Conservation (phyloP, 345 rosid species). For the Noccaea bulbosa region DNA sequence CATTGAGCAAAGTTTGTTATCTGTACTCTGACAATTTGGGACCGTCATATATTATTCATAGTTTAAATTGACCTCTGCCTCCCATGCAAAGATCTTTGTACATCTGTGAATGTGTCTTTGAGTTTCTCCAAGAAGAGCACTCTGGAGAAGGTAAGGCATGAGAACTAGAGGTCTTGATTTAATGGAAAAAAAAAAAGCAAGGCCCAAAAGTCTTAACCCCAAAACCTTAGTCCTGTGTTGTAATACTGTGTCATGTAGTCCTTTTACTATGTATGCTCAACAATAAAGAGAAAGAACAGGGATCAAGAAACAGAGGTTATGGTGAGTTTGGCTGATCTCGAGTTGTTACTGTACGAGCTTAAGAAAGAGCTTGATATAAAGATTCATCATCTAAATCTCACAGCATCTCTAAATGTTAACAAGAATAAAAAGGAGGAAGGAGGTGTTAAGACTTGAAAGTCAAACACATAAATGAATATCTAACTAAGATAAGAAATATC, state of each 20-base stretch:
- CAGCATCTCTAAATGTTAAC: too few species aligned
- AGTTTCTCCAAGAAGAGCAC: background rate
- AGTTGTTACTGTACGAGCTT: background rate
- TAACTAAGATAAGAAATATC: slow-evolving; percentile 62
- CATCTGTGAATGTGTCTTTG: background rate
- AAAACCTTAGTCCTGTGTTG: too few species aligned
- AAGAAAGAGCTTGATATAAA: background rate
- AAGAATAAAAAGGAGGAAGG: too few species aligned
- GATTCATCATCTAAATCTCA: too few species aligned
- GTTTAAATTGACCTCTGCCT: slow-evolving; percentile 4
- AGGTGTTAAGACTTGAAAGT: too few species aligned
- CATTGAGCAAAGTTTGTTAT: slow-evolving; percentile 8
- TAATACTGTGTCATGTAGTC: background rate
- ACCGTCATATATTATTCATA: background rate
- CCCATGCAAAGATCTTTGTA: background rate
- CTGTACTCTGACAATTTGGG: background rate
- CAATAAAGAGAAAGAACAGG: background rate
- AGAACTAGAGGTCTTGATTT: background rate
- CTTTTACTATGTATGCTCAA: background rate
- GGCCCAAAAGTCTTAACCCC: background rate
- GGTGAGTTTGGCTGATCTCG: background rate
- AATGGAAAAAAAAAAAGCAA: background rate
- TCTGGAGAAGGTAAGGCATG: slow-evolving; percentile 7
- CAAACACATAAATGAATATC: background rate
- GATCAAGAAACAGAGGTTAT: slow-evolving; percentile 7